Evolutionary conservation across 2,329 filamentous ascomycete genomes (phyloP).

Genomic region (Paecilomyces niveus): DNA sequence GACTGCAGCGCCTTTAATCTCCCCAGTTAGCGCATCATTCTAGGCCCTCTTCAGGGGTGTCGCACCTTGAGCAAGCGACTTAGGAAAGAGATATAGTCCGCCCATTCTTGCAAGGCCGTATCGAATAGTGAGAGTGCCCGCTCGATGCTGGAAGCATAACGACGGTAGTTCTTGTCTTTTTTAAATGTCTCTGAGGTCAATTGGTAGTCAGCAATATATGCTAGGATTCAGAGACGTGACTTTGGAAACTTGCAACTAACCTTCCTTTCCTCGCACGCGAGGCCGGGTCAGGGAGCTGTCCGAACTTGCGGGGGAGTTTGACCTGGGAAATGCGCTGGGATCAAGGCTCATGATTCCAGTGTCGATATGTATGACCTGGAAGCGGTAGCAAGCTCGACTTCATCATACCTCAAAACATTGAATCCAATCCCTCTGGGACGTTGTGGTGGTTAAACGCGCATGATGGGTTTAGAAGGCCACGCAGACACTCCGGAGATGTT

Average conservation of each 20-base stretch:
- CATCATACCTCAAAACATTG: conserved; percentile 30
- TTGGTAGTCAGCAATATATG: background rate
- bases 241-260: conserved; percentile 43
- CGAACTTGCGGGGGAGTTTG: conserved; percentile 70
- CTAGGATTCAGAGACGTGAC: background rate
- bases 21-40: background rate
- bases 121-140: conserved; percentile 85
- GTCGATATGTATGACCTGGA: conserved; percentile 16
- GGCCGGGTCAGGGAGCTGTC: conserved; percentile 73
- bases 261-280: conserved; percentile 69
- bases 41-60: conserved; percentile 2
- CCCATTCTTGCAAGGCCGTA: conserved; percentile 93
- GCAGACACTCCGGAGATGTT: conserved; percentile 10
- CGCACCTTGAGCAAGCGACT: conserved; percentile 79
- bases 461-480: conserved; percentile 15
- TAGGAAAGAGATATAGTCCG: conserved; percentile 96
- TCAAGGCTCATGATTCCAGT: conserved; percentile 37
- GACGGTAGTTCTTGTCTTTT: conserved; percentile 65
- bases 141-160: conserved; percentile 84
- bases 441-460: conserved; percentile 7
- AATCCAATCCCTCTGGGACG: conserved; percentile 4
- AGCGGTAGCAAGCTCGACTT: conserved; percentile 13
- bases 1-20: conserved; percentile 70
- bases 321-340: conserved; percentile 34
- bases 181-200: conserved; percentile 28